Percentiles rank a stretch among this genome's conserved stretches.
Conservation (phyloP, 371 early-diverging fungal species). For the Syncephalastrum sp. region DNA sequence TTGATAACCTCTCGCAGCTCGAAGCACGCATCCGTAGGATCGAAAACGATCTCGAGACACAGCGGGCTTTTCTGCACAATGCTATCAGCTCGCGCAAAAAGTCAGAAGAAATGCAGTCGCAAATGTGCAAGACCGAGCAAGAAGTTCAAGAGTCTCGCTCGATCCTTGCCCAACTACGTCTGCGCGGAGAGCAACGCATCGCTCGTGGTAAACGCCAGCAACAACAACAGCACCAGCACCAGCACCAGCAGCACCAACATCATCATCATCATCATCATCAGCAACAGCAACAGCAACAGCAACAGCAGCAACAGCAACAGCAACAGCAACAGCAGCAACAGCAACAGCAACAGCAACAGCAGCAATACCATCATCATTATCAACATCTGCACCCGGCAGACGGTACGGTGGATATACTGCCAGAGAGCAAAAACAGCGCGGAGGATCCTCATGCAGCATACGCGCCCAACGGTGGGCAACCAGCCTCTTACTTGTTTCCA, state of each 20-base stretch:
- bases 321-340: slow-evolving; percentile 2
- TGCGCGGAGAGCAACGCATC: slow-evolving; percentile 43
- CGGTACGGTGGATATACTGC: too few species aligned
- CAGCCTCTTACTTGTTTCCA: not conserved
- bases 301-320: not conserved
- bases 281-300: slow-evolving; percentile 3
- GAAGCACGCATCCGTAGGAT: slow-evolving; percentile 41
- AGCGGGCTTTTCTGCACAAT: slow-evolving; percentile 26
- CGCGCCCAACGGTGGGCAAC: not conserved
- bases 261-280: not conserved
- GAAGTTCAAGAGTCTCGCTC: slow-evolving; percentile 48
- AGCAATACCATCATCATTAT: not conserved
- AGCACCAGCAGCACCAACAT: slow-evolving; percentile 4
- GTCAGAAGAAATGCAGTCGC: slow-evolving; percentile 13
- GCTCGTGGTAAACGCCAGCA: slow-evolving; percentile 30
- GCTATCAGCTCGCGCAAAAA: not conserved
- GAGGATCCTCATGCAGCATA: too few species aligned
- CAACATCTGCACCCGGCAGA: not conserved
- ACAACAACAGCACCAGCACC: slow-evolving; percentile 1
- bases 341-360: not conserved
- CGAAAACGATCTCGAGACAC: slow-evolving; percentile 37
- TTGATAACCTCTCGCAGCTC: slow-evolving; percentile 42
- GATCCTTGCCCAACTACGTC: slow-evolving; percentile 41
- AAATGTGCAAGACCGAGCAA: slow-evolving; percentile 38
- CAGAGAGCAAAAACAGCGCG: too few species aligned